Percentiles rank a stretch among this genome's conserved stretches.
These are phyloP conservation scores for Mycena sp. DNA, from an alignment of 1,284 basidiomycete species.

Conservation along the genomic window DNA sequence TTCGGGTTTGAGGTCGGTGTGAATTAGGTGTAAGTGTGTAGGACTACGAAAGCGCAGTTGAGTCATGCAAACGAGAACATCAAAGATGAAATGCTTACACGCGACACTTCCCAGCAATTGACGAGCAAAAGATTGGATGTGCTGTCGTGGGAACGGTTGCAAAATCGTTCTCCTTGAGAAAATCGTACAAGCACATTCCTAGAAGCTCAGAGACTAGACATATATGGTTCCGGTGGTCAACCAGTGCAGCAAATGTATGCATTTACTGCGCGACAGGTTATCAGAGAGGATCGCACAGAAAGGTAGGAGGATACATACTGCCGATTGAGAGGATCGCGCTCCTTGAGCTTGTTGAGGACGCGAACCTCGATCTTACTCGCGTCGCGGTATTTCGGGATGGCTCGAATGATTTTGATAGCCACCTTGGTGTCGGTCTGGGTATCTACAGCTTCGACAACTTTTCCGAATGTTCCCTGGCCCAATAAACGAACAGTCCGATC, in stretches of 20 bases:
- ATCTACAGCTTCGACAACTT: conserved; percentile 96
- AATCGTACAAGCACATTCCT: conserved; percentile 99
- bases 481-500: conserved; percentile 91
- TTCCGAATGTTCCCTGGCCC: conserved; percentile 99
- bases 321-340: conserved; percentile 89
- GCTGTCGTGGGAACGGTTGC: conserved; percentile 92
- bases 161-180: conserved; percentile 98
- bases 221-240: conserved; percentile 98
- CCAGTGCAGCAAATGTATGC: conserved; percentile 94
- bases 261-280: conserved; percentile 79
- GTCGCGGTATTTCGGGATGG: conserved; percentile 97
- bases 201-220: conserved; percentile 97
- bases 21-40: conserved; percentile 93
- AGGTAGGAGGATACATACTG: conserved; percentile 68
- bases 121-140: conserved; percentile 96
- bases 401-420: conserved; percentile 98
- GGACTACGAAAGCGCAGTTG: conserved; percentile 63
- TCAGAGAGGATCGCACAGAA: conserved; percentile 32
- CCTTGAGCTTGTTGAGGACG: conserved; percentile 91
- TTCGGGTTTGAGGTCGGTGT: conserved; percentile 99
- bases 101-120: conserved; percentile 94
- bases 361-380: conserved; percentile 99
- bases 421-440: conserved; percentile 82
- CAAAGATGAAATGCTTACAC: conserved; percentile 67
- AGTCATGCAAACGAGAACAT: conserved; percentile 25